Base-by-base conservation (phyloP, 2,329 filamentous ascomycete genomes). In the Cladosporium colombiae region DNA sequence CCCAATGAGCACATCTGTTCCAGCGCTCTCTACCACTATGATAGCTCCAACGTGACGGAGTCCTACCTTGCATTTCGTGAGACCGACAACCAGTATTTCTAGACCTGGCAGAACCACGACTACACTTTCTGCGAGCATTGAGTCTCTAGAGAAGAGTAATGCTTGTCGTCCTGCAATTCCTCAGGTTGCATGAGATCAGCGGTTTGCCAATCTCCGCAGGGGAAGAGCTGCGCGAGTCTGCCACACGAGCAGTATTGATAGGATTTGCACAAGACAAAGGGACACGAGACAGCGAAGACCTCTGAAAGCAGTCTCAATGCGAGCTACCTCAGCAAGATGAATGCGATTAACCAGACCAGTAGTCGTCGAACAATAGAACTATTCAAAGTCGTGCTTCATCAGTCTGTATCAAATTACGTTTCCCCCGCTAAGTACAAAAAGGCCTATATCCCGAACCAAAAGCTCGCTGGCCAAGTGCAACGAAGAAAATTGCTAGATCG, bases 1-100 rank as follows among this genome's bases (percentile, higher is more conserved):
- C 31, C 31, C 76, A 90, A 90, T 70, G 88, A 91, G 74, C 84
- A 84, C 68, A 89, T 91, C 44, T 83, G 82, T 68, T 86, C 86
- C 0, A 87, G 86, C 0, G 85, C 87, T 0, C 77, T 90, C 18
- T 88, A 87, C 74, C 88, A 88, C 74, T 86, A 86, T 68, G 84
- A 88, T 66, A 78, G 74, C 59, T 81, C 86, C 0, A 91, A 91
- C 72, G 83, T 89, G 57, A 84, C 83, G 0, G 79, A 83, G 1
- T 81, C 79, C 53, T 71, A 71, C 5, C 79, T 90, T 4, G 75
- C 77, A 2, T 88, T 89, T 71, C 82, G 81, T 7, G 83, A 75
- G 50, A n/a, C n/a, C n/a, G n/a, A n/a, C n/a, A n/a, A n/a, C n/a
- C n/a, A n/a, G n/a, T n/a, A n/a, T n/a, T n/a, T n/a, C n/a, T n/a